phyloP scores from a whole-genome alignment of 345 rosid species.

The Salix brachista region DNA sequence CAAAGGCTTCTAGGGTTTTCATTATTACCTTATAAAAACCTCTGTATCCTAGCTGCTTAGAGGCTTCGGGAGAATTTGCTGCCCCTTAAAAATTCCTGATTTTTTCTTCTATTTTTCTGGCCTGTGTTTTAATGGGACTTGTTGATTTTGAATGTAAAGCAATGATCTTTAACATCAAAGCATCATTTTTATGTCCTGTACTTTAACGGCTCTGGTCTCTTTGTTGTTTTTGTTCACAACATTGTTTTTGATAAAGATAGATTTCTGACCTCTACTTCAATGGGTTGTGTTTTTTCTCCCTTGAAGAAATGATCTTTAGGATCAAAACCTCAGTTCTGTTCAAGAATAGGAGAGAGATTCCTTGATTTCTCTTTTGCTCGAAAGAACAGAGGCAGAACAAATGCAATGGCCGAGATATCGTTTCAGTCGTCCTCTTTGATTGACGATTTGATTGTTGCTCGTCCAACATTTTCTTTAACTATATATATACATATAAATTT shows the following conservation, averaged over 20 bases:
- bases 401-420: conserved; percentile 60
- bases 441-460: conserved; percentile 72
- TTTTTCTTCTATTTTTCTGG: background rate
- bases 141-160: background rate
- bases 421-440: conserved; percentile 55
- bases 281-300: background rate
- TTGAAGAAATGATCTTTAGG: background rate
- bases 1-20: background rate
- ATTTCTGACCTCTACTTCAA: background rate
- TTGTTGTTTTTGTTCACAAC: background rate
- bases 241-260: background rate
- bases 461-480: conserved; percentile 34
- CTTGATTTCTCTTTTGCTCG: conserved; percentile 8
- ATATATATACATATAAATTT: background rate
- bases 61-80: background rate
- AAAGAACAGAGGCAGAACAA: conserved; percentile 35
- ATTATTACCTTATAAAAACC: background rate
- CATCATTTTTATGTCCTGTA: background rate
- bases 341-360: background rate
- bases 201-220: background rate
- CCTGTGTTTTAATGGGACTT: background rate
- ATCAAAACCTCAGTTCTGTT: conserved; percentile 5
- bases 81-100: no score
- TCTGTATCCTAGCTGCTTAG: background rate
- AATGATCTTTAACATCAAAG: background rate